Evolutionary conservation across 352 stramenopile species (phyloP).

Genomic region (Phytophthora kernoviae): DNA sequence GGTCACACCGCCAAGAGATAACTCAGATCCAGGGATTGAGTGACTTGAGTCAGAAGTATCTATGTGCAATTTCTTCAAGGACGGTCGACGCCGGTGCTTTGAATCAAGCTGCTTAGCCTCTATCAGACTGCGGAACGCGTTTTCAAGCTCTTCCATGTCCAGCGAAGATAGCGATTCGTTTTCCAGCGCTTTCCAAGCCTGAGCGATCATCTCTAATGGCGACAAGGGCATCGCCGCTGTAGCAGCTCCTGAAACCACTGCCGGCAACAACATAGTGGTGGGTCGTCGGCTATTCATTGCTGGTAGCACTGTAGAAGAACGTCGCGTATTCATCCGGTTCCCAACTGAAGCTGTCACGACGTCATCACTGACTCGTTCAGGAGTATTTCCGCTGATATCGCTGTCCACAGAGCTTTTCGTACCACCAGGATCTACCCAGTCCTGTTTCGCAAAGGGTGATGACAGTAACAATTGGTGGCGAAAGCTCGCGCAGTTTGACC

Average conservation of each 20-base stretch:
- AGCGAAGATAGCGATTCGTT: constrained; percentile 46
- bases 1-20: constrained; percentile 48
- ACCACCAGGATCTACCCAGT: constrained; percentile 9
- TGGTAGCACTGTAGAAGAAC: background rate
- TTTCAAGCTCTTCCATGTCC: constrained; percentile 49
- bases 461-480: constrained; percentile 40
- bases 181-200: constrained; percentile 39
- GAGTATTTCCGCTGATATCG: constrained; percentile 3
- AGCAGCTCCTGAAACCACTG: constrained; percentile 8
- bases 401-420: background rate
- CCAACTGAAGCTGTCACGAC: background rate
- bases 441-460: constrained; percentile 30
- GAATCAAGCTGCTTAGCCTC: constrained; percentile 36
- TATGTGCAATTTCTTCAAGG: constrained; percentile 3
- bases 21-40: constrained; percentile 9
- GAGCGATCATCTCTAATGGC: constrained; percentile 41
- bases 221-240: constrained; percentile 14
- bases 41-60: constrained; percentile 4
- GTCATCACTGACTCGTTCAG: constrained; percentile 2
- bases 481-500: constrained; percentile 53
- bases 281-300: background rate
- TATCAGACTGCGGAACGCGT: constrained; percentile 39
- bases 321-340: constrained; percentile 12
- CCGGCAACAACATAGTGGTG: constrained; percentile 13
- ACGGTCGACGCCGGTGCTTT: constrained; percentile 8